phyloP scores from a whole-genome alignment of 2,329 filamentous ascomycete species.

The Fusarium xyrophilum region DNA sequence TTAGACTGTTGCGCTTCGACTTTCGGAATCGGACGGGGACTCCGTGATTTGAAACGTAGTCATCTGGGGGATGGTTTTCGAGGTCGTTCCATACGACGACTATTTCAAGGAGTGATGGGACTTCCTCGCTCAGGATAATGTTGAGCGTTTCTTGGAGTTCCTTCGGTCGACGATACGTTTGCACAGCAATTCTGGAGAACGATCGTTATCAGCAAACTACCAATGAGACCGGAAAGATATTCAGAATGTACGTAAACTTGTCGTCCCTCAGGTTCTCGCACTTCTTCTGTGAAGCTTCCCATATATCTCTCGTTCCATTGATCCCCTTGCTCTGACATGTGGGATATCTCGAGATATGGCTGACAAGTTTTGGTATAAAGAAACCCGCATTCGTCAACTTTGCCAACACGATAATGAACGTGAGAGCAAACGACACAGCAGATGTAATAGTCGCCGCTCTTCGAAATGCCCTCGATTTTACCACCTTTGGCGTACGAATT shows the following conservation, averaged over 20 bases:
- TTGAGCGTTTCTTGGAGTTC: conserved; percentile 45
- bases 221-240: too few relatives aligned
- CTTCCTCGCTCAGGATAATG: conserved; percentile 39
- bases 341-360: conserved; percentile 26
- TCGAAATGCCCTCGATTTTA: conserved; percentile 34
- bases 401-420: conserved; percentile 25
- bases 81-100: conserved; percentile 50
- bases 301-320: conserved; percentile 25
- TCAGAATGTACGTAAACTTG: conserved; percentile 43
- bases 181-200: conserved; percentile 47
- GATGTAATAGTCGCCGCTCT: conserved; percentile 14
- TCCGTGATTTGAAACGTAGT: conserved; percentile 42
- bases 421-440: conserved; percentile 12
- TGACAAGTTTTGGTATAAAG: conserved; percentile 27
- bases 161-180: conserved; percentile 48
- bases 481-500: conserved; percentile 5
- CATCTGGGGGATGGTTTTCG: conserved; percentile 40
- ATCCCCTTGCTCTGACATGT: conserved; percentile 27
- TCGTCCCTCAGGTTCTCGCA: conserved; percentile 40
- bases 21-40: conserved; percentile 47
- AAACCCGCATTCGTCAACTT: conserved; percentile 29
- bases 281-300: conserved; percentile 36
- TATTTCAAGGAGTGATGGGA: conserved; percentile 49
- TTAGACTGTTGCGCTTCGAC: conserved; percentile 46
- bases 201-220: neutral